A percentile compares a stretch with the other conserved stretches of the same genome.
Conservation (phyloP, 805 yeast genomes). For the Tetrapisispora taiwanensis region DNA sequence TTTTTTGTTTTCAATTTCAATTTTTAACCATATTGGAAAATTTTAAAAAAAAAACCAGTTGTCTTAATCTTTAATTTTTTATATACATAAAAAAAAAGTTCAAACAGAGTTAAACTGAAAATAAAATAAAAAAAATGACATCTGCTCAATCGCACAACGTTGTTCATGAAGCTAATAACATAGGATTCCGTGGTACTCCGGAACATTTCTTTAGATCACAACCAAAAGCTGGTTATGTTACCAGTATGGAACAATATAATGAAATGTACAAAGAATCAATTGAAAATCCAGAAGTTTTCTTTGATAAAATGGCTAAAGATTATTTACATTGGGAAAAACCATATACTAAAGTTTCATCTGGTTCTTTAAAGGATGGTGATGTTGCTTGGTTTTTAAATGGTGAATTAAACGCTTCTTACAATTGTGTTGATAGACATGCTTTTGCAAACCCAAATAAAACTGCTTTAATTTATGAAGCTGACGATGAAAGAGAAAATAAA, state of each 20-base stretch:
- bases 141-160: conserved; percentile 24
- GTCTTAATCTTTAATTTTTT: too few relatives aligned
- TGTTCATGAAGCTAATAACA: conserved; percentile 35
- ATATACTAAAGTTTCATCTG: conserved; percentile 40
- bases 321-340: conserved; percentile 71
- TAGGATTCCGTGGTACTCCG: conserved; percentile 28
- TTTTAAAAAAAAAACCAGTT: too few relatives aligned
- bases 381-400: conserved; percentile 93
- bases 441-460: conserved; percentile 72
- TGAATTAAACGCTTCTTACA: conserved; percentile 83
- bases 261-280: conserved; percentile 70
- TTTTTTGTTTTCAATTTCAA: too few relatives aligned
- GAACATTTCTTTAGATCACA: conserved; percentile 33
- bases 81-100: too few relatives aligned
- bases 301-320: conserved; percentile 67
- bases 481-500: conserved; percentile 66
- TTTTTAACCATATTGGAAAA: too few relatives aligned
- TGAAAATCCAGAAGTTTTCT: conserved; percentile 71
- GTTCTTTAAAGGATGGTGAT: conserved; percentile 65
- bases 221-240: conserved; percentile 39
- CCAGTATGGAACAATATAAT: conserved; percentile 58
- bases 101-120: too few relatives aligned
- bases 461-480: conserved; percentile 88
- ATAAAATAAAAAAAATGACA: conserved; percentile 8
- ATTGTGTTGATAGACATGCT: conserved; percentile 95